A percentile compares a stretch with the other conserved stretches of the same genome.
These are phyloP conservation scores for Poronia punctata DNA, from an alignment of 495 filamentous ascomycete genomes.

Conservation along the genomic window DNA sequence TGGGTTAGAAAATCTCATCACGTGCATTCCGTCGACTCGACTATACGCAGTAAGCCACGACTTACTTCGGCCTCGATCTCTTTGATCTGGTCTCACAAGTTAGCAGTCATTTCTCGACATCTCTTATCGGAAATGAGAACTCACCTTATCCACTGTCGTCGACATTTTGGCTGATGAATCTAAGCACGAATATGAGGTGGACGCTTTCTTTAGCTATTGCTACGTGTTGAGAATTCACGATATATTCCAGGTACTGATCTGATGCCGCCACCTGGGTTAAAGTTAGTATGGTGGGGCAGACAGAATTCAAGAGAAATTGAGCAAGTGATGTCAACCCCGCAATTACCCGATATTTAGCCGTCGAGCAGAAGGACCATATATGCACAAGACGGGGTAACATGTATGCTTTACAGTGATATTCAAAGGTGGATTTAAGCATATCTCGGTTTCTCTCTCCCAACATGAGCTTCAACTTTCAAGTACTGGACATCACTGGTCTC, in stretches of 20 bases:
- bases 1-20: constrained; percentile 2
- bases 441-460: too few species aligned
- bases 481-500: too few species aligned
- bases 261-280: not conserved
- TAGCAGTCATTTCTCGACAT: constrained; percentile 15
- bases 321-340: constrained; percentile 26
- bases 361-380: not conserved
- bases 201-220: too few species aligned
- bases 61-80: constrained; percentile 87
- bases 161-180: constrained; percentile 69
- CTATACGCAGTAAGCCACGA: constrained; percentile 8
- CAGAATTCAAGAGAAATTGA: constrained; percentile 20
- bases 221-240: not conserved
- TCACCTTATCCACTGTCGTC: constrained; percentile 92
- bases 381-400: too few species aligned
- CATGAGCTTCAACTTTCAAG: too few species aligned
- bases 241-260: too few species aligned
- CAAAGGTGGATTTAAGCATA: too few species aligned
- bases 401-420: constrained; percentile 4
- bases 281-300: constrained; percentile 19
- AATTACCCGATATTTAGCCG: constrained; percentile 19
- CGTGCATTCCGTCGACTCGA: not conserved
- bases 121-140: constrained; percentile 11
- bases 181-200: constrained; percentile 2
- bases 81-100: constrained; percentile 70